phyloP scores from a whole-genome alignment of 192 early-diverging fungal genomes.

The Helicostylum pulchrum region DNA sequence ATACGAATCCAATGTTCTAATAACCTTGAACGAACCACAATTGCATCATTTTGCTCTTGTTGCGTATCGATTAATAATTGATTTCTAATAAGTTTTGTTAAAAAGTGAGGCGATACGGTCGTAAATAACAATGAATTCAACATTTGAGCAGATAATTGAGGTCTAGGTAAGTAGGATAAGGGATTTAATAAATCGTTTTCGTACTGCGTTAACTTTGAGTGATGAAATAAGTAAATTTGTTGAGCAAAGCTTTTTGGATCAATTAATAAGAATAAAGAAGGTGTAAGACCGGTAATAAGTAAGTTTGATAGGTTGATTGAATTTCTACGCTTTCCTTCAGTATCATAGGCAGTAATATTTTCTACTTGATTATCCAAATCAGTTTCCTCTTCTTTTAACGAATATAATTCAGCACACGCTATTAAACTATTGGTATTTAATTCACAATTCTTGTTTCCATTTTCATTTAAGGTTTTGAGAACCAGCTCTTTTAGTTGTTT shows the following conservation, averaged over 20 bases:
- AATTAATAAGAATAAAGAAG: conserved; percentile 58
- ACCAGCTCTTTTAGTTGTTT: conserved; percentile 3
- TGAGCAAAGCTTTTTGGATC: conserved; percentile 59
- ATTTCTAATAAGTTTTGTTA: conserved; percentile 63
- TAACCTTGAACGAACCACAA: conserved; percentile 44
- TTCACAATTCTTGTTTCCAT: not conserved
- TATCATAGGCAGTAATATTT: conserved; percentile 1
- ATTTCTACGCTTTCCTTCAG: not conserved
- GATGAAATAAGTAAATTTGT: conserved; percentile 70
- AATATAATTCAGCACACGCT: not conserved
- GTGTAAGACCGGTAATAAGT: conserved; percentile 58
- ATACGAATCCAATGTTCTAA: conserved; percentile 70
- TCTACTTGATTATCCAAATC: not conserved
- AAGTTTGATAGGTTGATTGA: conserved; percentile 47
- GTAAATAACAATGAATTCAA: conserved; percentile 49
- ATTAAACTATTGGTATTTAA: not conserved
- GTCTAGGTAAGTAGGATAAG: conserved; percentile 32
- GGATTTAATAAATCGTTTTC: conserved; percentile 24
- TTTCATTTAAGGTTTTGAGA: conserved; percentile 14
- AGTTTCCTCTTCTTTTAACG: not conserved
- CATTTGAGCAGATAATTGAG: conserved; percentile 30
- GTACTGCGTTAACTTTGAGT: conserved; percentile 21
- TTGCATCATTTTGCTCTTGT: conserved; percentile 18
- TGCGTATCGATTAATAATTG: conserved; percentile 59
- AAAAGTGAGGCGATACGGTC: conserved; percentile 62